Evolutionary conservation across 2,329 filamentous ascomycete species (phyloP), one percentile per base, ranked within the genome.

Genomic region (Ophiocordyceps robertsii): DNA sequence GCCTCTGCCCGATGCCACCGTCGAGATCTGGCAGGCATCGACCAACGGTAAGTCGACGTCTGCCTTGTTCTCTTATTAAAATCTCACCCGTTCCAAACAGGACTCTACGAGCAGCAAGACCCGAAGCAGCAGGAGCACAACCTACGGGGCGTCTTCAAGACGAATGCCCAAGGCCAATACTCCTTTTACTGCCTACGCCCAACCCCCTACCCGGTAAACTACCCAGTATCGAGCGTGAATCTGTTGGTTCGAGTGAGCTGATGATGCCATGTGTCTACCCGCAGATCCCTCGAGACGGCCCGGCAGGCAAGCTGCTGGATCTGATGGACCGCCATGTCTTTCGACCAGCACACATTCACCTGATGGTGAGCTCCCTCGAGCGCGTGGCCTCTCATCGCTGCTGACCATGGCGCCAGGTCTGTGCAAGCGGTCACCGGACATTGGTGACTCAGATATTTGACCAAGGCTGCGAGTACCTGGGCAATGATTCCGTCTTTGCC

Each of bases 21-120:
- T 92, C 31, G 84, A 90, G 54, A 72, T 89, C 41, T 92, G 85
- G 84, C 80, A 89, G 55, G 82, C 83, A 0, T 82, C 77, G 0
- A 82, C 84, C 29, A 89, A 90, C 53, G 68, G 75, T 61, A 59
- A 55, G 57, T 14, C 29, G 12, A 6, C 2, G 24, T 17, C n/a
- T 9, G 17, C n/a, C n/a, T n/a, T n/a, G n/a, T n/a, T n/a, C n/a
- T n/a, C n/a, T n/a, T n/a, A n/a, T n/a, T n/a, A n/a, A n/a, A n/a
- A n/a, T n/a, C n/a, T n/a, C n/a, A n/a, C n/a, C n/a, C n/a, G n/a
- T n/a, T n/a, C n/a, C n/a, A n/a, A 16, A 38, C 4, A 64, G 65
- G 66, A 9, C 53, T 69, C 54, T 81, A 82, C 49, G 82, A 87
- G 63, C 82, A 87, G 61, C 83, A 88, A 60, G 83, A 88, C 49